A percentile compares a stretch with the other conserved stretches of the same genome.
phyloP scores from a whole-genome alignment of 345 rosid species.

The Chamaenerion angustifolium region DNA sequence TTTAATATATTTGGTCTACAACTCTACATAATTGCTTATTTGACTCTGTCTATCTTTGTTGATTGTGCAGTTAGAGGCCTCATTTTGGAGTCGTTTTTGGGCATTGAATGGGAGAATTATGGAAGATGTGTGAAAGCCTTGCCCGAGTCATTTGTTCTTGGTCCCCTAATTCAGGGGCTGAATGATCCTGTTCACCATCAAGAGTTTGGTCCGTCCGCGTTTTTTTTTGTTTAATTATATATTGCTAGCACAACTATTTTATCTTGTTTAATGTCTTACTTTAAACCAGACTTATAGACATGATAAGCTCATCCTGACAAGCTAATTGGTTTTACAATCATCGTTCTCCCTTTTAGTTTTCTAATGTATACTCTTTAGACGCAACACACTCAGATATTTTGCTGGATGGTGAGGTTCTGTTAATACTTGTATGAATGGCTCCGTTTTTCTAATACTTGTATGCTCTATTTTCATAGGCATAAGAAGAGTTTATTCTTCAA shows the following conservation, averaged over 20 bases:
- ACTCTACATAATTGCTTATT: not conserved
- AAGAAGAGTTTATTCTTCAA: conserved; percentile 67
- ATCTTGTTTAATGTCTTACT: too few relatives aligned
- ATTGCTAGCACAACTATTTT: too few relatives aligned
- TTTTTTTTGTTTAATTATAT: not conserved
- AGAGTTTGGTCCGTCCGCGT: conserved; percentile 65
- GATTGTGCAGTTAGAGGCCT: conserved; percentile 76
- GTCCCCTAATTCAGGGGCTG: conserved; percentile 71
- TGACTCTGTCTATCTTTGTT: conserved; percentile 9
- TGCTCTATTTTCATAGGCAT: conserved; percentile 29
- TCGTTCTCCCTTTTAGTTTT: not conserved
- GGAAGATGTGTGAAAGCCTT: conserved; percentile 42
- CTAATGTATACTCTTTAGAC: not conserved
- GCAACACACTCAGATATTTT: too few relatives aligned
- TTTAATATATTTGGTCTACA: too few relatives aligned
- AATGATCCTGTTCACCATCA: conserved; percentile 80
- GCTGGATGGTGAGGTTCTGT: too few relatives aligned
- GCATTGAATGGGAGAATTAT: conserved; percentile 54
- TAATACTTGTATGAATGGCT: too few relatives aligned
- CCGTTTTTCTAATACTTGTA: not conserved
- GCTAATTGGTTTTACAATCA: too few relatives aligned
- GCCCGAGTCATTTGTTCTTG: conserved; percentile 64
- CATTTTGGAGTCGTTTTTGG: conserved; percentile 80
- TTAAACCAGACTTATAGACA: too few relatives aligned
- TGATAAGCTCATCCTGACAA: too few relatives aligned